Evolutionary conservation across 345 rosid genomes (phyloP).

Genomic region (Rubroshorea leprosula): DNA sequence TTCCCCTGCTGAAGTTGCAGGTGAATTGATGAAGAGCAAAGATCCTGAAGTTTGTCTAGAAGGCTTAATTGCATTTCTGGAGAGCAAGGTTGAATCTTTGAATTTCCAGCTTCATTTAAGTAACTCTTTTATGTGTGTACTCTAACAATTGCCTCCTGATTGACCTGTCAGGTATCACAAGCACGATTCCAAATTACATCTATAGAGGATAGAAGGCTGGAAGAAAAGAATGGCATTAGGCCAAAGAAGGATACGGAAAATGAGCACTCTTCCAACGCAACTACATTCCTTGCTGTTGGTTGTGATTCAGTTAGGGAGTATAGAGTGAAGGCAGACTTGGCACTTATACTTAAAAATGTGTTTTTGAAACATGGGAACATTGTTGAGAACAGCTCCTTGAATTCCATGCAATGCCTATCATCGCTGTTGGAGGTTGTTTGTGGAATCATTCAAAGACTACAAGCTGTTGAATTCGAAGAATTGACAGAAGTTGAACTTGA

Average conservation of each 20-base stretch:
- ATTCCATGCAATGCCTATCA: constrained; percentile 25
- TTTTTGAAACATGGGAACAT: constrained; percentile 30
- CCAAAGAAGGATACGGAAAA: too few species aligned
- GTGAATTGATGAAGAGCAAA: constrained; percentile 30
- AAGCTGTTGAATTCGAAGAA: constrained; percentile 8
- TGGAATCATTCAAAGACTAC: constrained; percentile 20
- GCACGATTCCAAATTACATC: neutral
- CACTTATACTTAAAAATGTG: constrained; percentile 18
- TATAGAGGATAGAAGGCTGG: neutral
- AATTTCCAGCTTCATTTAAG: too few species aligned
- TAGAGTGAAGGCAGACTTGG: constrained; percentile 19
- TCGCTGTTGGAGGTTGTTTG: constrained; percentile 24
- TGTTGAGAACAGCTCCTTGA: constrained; percentile 22
- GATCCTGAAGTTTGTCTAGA: constrained; percentile 17
- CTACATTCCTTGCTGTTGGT: constrained; percentile 7
- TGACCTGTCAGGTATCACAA: constrained; percentile 16
- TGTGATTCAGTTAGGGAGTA: constrained; percentile 11
- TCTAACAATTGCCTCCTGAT: neutral
- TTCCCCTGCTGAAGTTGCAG: constrained; percentile 38
- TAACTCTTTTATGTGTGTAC: too few species aligned
- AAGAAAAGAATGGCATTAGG: neutral
- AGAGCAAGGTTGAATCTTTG: constrained; percentile 33
- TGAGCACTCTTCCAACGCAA: neutral
- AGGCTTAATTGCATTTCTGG: constrained; percentile 23
- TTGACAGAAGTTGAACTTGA: constrained; percentile 14